Conservation (phyloP, 129 eudicot genomes). For the Escallonia rubra region DNA sequence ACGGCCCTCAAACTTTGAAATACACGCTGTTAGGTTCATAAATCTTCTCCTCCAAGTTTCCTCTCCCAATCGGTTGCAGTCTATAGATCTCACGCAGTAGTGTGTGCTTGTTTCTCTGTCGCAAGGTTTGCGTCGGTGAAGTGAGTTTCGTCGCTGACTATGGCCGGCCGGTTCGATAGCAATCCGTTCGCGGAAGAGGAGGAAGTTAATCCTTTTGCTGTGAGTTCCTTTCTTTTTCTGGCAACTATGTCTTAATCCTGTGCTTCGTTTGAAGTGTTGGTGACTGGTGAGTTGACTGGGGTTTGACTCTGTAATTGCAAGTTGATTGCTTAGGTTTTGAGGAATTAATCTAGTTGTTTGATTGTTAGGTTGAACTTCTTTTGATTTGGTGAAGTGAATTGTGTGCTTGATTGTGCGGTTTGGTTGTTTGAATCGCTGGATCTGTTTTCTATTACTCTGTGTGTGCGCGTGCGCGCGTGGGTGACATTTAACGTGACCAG, state of each 20-base stretch:
- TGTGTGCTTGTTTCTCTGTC: not conserved
- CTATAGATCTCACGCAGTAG: conserved; percentile 2
- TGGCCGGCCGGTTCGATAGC: conserved; percentile 56
- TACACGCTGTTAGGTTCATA: not conserved
- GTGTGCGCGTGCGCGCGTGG: too few relatives aligned
- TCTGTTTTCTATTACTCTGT: not conserved
- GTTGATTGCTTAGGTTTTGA: not conserved
- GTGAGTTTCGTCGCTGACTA: not conserved
- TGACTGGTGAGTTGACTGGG: too few relatives aligned
- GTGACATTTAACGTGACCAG: too few relatives aligned
- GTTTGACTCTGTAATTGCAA: not conserved
- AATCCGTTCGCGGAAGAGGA: conserved; percentile 59
- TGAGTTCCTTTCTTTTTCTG: conserved; percentile 9
- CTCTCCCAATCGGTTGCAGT: not conserved
- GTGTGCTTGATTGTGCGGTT: not conserved
- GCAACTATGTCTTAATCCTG: not conserved
- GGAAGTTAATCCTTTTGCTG: conserved; percentile 59
- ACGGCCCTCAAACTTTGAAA: not conserved
- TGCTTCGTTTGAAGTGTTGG: not conserved
- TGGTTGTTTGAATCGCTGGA: not conserved
- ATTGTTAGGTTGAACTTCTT: not conserved
- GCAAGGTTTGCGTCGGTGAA: not conserved
- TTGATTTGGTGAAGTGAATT: not conserved
- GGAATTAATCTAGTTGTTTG: not conserved
- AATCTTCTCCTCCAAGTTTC: conserved; percentile 11